These are phyloP conservation scores for Amanita thiersii DNA, from an alignment of 768 basidiomycete genomes.

Conservation along the genomic window DNA sequence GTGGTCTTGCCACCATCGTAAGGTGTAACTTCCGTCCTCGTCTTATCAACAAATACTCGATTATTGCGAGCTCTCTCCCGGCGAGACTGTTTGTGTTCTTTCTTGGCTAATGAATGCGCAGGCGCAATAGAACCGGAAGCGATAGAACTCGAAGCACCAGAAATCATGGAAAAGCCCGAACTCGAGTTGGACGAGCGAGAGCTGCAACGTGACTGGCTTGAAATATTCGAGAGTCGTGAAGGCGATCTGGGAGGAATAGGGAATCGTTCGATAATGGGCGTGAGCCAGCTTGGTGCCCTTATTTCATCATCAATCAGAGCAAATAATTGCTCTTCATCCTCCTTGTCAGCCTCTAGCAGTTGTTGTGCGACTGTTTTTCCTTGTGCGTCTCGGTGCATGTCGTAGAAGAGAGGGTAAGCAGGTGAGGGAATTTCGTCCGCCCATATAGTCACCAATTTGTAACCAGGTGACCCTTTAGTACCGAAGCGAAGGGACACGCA, in stretches of 20 bases:
- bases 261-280: slow-evolving; percentile 57
- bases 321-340: slow-evolving; percentile 69
- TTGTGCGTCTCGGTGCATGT: slow-evolving; percentile 15
- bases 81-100: slow-evolving; percentile 46
- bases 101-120: slow-evolving; percentile 22
- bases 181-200: slow-evolving; percentile 70
- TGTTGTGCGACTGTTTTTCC: slow-evolving; percentile 67
- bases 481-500: slow-evolving; percentile 62
- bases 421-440: slow-evolving; percentile 39
- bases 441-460: slow-evolving; percentile 59
- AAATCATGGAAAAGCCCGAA: slow-evolving; percentile 49
- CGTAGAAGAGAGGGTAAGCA: slow-evolving; percentile 15
- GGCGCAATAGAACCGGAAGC: slow-evolving; percentile 34
- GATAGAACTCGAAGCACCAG: slow-evolving; percentile 29
- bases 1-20: slow-evolving; percentile 88
- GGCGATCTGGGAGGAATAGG: slow-evolving; percentile 40
- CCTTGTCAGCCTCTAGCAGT: slow-evolving; percentile 61
- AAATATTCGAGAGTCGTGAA: slow-evolving; percentile 52
- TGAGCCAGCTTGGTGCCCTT: slow-evolving; percentile 59
- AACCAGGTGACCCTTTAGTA: slow-evolving; percentile 20
- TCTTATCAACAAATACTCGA: slow-evolving; percentile 64
- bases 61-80: slow-evolving; percentile 63
- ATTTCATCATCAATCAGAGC: slow-evolving; percentile 68
- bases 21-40: slow-evolving; percentile 74
- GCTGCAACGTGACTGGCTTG: slow-evolving; percentile 61